These are phyloP conservation scores for Brassica hybrid DNA, from an alignment of 441 rosid genomes.

Conservation along the genomic window DNA sequence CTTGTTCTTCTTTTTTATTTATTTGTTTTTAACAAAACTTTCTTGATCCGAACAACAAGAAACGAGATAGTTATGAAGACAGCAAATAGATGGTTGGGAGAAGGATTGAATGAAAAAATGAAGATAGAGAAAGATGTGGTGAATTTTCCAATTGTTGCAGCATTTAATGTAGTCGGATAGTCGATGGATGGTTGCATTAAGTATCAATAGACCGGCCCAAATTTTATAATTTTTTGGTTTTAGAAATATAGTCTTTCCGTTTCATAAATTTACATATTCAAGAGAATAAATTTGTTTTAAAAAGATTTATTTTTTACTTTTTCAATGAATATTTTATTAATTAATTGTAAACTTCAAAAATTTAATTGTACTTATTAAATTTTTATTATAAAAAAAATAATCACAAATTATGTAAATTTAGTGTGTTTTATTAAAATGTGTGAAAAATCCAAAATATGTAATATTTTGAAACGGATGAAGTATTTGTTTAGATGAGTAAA, in stretches of 20 bases:
- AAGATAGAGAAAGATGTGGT: conserved; percentile 29
- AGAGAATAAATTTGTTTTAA: no score
- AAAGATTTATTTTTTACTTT: no score
- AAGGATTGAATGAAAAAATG: conserved; percentile 39
- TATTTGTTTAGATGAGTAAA: background rate
- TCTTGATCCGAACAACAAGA: conserved; percentile 36
- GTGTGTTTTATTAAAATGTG: no score
- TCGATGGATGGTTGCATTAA: conserved; percentile 39
- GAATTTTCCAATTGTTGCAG: conserved; percentile 23
- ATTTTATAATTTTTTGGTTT: background rate
- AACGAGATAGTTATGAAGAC: conserved; percentile 45
- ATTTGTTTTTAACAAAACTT: background rate
- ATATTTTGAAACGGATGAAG: no score
- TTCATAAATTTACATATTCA: no score
- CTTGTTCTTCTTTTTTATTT: conserved; percentile 7
- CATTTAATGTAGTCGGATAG: conserved; percentile 43
- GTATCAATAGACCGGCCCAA: conserved; percentile 5
- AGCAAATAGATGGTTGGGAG: conserved; percentile 47
- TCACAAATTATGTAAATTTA: no score
- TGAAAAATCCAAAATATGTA: no score
- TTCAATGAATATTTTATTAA: no score
- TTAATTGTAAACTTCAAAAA: no score
- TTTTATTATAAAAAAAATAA: no score
- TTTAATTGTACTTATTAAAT: no score
- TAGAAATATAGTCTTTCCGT: no score